Evolutionary conservation across 2,329 filamentous ascomycete genomes (phyloP).

Genomic region (Drechslerella dactyloides): DNA sequence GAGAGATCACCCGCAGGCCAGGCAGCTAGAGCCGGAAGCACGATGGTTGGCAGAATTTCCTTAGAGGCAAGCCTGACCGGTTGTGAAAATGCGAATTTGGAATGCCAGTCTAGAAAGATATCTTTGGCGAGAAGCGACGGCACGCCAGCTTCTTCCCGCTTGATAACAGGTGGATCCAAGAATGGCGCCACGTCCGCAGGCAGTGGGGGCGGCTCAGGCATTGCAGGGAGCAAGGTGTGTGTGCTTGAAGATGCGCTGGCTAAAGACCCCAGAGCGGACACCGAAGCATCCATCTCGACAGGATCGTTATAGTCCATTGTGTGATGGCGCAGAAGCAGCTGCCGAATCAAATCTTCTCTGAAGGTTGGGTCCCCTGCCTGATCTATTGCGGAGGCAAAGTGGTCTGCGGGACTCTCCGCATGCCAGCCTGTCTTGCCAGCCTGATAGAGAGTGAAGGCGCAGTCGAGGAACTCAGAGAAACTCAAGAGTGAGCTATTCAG

Average conservation of each 20-base stretch:
- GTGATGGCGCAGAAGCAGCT: conserved; percentile 11
- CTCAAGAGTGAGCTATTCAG: conserved; percentile 12
- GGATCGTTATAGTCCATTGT: conserved; percentile 20
- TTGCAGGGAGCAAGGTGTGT: conserved; percentile 13
- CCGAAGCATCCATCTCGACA: conserved; percentile 28
- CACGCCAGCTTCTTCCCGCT: not conserved
- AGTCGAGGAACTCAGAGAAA: conserved; percentile 29
- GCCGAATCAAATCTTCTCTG: conserved; percentile 31
- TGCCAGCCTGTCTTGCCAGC: conserved; percentile 41
- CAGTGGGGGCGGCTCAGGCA: conserved; percentile 26
- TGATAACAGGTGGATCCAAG: conserved; percentile 1
- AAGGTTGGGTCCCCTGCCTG: conserved; percentile 30
- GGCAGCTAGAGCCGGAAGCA: conserved; percentile 18
- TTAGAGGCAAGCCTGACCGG: conserved; percentile 36
- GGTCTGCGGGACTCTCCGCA: conserved; percentile 18
- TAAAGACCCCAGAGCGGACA: not conserved
- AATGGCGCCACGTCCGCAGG: not conserved
- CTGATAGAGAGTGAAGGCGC: conserved; percentile 26
- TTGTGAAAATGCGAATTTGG: conserved; percentile 44
- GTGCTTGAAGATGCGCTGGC: conserved; percentile 20
- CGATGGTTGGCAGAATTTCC: conserved; percentile 41
- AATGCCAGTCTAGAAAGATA: conserved; percentile 48
- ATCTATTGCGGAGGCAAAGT: conserved; percentile 37
- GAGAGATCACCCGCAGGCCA: conserved; percentile 13
- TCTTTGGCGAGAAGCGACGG: conserved; percentile 43